A percentile compares a stretch with the other conserved stretches of the same genome.
phyloP scores from a whole-genome alignment of 2,329 filamentous ascomycete genomes.

The Rutstroemia sp. region DNA sequence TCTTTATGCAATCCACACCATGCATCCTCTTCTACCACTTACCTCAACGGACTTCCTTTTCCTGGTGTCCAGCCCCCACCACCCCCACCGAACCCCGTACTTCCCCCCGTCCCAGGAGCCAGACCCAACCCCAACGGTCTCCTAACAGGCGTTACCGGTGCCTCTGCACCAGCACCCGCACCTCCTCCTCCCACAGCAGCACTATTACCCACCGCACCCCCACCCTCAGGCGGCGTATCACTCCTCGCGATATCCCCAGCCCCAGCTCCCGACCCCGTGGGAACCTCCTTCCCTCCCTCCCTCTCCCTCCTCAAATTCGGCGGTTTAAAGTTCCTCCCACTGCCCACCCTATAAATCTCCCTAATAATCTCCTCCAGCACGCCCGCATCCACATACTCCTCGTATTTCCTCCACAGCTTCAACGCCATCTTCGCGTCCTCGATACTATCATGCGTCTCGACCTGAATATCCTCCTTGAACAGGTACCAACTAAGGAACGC shows the following conservation, averaged over 20 bases:
- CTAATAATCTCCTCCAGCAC: constrained; percentile 76
- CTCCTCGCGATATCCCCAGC: constrained; percentile 38
- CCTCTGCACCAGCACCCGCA: background rate
- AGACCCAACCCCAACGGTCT: background rate
- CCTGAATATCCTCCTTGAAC: constrained; percentile 88
- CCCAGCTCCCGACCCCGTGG: constrained; percentile 29
- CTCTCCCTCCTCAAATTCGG: constrained; percentile 39
- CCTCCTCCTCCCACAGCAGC: background rate
- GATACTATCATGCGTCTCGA: constrained; percentile 87
- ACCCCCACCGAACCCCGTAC: constrained; percentile 2
- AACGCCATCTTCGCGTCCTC: constrained; percentile 90
- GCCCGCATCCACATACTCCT: constrained; percentile 80
- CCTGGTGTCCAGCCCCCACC: constrained; percentile 2
- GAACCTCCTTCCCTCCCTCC: constrained; percentile 30
- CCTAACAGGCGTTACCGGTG: constrained; percentile 6
- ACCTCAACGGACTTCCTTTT: constrained; percentile 6
- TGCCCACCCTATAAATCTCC: constrained; percentile 70
- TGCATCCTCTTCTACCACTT: background rate
- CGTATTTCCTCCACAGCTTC: constrained; percentile 80
- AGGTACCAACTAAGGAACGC: constrained; percentile 89
- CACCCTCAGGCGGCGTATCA: constrained; percentile 43
- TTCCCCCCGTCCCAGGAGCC: constrained; percentile 1
- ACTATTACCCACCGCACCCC: constrained; percentile 11
- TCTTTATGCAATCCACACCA: background rate
- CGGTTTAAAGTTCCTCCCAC: constrained; percentile 49